Conservation (phyloP, 345 rosid genomes). For the Nasturtium officinale region DNA sequence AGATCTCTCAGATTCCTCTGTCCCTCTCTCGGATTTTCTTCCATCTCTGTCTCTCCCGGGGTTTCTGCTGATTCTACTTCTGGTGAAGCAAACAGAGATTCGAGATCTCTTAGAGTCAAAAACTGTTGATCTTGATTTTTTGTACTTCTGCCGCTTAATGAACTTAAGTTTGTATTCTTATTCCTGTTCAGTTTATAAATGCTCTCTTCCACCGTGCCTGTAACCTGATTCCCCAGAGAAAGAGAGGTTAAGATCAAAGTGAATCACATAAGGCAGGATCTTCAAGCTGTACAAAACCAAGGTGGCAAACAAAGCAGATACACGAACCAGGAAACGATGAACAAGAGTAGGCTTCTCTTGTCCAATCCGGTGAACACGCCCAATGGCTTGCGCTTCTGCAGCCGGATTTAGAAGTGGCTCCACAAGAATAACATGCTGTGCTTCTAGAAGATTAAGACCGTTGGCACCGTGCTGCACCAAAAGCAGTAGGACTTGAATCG, state of each 20-base stretch:
- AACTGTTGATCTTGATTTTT: slow-evolving; percentile 87
- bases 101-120: slow-evolving; percentile 76
- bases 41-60: slow-evolving; percentile 39
- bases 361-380: slow-evolving; percentile 92
- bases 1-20: slow-evolving; percentile 61
- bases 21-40: slow-evolving; percentile 50
- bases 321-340: slow-evolving; percentile 84
- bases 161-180: slow-evolving; percentile 56
- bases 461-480: slow-evolving; percentile 95
- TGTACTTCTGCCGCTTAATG: slow-evolving; percentile 77
- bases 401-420: slow-evolving; percentile 97
- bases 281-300: slow-evolving; percentile 1
- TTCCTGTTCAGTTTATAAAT: slow-evolving; percentile 85
- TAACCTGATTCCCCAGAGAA: slow-evolving; percentile 53
- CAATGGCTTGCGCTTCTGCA: slow-evolving; percentile 93
- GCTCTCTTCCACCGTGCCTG: slow-evolving; percentile 89
- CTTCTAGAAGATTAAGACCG: slow-evolving; percentile 94
- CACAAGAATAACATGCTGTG: slow-evolving; percentile 89
- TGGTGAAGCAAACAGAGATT: slow-evolving; percentile 68
- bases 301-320: slow-evolving; percentile 3
- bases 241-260: slow-evolving; percentile 25
- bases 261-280: slow-evolving; percentile 3
- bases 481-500: slow-evolving; percentile 76
- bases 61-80: slow-evolving; percentile 33
- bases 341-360: slow-evolving; percentile 77